Percentiles rank a stretch among this genome's conserved stretches.
Evolutionary conservation across 495 filamentous ascomycete species (phyloP).

Genomic region (Neurospora sp.): DNA sequence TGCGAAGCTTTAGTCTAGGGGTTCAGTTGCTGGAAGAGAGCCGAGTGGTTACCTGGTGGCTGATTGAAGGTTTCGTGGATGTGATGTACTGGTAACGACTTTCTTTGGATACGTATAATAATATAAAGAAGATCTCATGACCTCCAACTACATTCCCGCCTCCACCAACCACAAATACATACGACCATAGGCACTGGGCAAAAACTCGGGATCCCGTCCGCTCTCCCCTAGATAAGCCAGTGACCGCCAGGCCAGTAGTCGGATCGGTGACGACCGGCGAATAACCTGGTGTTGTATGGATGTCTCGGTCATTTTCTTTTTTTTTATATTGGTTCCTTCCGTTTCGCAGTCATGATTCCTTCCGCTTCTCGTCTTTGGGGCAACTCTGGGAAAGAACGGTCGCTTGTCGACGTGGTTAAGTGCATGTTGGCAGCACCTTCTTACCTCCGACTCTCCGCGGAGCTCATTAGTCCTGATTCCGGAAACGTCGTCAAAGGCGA

Average conservation of each 20-base stretch:
- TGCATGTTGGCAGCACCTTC: background rate
- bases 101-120: background rate
- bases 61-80: background rate
- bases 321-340: background rate
- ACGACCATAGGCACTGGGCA: background rate
- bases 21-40: background rate
- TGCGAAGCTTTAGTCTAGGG: slow-evolving; percentile 15
- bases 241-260: background rate
- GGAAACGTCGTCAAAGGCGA: background rate
- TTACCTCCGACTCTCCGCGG: background rate
- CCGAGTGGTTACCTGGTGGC: too few relatives aligned
- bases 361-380: background rate
- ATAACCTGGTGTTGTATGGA: background rate
- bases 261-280: background rate
- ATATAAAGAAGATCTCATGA: background rate
- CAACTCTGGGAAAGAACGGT: background rate
- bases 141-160: background rate
- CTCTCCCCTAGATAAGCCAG: too few relatives aligned
- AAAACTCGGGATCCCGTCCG: slow-evolving; percentile 41
- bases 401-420: background rate
- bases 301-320: background rate
- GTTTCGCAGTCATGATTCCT: background rate
- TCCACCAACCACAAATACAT: background rate
- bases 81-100: background rate
- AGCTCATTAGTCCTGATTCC: background rate